Evolutionary conservation across 2,329 filamentous ascomycete species (phyloP).

Genomic region (Tolypocladium pustulatum): DNA sequence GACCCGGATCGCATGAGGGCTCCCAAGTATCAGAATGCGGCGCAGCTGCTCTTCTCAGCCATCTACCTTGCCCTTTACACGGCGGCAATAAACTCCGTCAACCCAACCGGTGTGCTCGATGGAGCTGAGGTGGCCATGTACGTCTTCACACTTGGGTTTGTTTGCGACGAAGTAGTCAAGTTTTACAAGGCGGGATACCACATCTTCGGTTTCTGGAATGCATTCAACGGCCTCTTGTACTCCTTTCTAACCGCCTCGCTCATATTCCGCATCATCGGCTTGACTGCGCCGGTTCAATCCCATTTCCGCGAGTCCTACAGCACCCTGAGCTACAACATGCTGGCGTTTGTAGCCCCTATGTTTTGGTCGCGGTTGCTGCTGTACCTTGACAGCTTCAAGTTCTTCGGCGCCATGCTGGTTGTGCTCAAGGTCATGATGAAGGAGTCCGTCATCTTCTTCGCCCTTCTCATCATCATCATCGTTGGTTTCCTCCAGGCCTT

Average conservation of each 20-base stretch:
- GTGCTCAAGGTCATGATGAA: slow-evolving; percentile 94
- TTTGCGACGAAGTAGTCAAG: slow-evolving; percentile 80
- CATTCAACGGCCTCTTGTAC: slow-evolving; percentile 83
- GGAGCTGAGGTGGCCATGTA: slow-evolving; percentile 77
- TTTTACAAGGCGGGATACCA: slow-evolving; percentile 88
- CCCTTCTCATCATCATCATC: slow-evolving; percentile 73
- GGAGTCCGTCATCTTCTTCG: slow-evolving; percentile 92
- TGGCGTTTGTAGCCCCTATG: slow-evolving; percentile 89
- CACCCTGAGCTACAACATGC: slow-evolving; percentile 80
- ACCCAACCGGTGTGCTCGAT: slow-evolving; percentile 74
- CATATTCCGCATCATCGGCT: slow-evolving; percentile 65
- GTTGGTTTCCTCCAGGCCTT: slow-evolving; percentile 89
- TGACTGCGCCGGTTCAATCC: slow-evolving; percentile 45
- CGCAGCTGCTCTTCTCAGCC: slow-evolving; percentile 76
- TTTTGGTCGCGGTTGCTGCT: slow-evolving; percentile 91
- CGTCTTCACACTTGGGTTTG: slow-evolving; percentile 80
- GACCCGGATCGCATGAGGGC: slow-evolving; percentile 92
- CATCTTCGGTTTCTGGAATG: slow-evolving; percentile 95
- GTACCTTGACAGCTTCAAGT: slow-evolving; percentile 86
- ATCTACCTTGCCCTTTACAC: slow-evolving; percentile 82
- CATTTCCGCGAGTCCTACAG: slow-evolving; percentile 52
- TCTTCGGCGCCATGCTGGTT: slow-evolving; percentile 97
- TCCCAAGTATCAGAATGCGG: slow-evolving; percentile 82
- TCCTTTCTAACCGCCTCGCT: slow-evolving; percentile 68
- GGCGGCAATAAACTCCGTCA: slow-evolving; percentile 87